Percentiles rank a stretch among this genome's conserved stretches.
phyloP scores from a whole-genome alignment of 2,329 filamentous ascomycete species.

The Ascochyta rabiei region DNA sequence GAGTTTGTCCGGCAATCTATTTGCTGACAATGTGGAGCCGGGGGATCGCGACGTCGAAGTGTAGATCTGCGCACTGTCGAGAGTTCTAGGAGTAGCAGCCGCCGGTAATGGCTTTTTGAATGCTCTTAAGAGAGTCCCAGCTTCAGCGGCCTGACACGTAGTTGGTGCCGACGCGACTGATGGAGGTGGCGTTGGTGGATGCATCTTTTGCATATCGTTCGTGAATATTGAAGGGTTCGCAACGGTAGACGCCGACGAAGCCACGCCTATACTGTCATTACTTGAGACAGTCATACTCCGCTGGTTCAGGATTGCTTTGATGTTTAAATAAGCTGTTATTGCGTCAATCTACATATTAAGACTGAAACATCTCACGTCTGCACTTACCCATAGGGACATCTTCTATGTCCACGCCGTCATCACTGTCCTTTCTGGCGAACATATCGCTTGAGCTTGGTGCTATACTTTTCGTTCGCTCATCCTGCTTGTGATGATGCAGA shows the following conservation, averaged over 20 bases:
- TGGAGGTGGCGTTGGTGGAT: neutral
- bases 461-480: neutral
- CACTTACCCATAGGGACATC: neutral
- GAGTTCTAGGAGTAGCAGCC: too few relatives aligned
- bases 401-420: neutral
- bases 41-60: constrained; percentile 9
- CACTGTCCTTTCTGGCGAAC: neutral
- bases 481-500: constrained; percentile 7
- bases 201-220: neutral
- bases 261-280: neutral
- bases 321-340: neutral
- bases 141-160: neutral
- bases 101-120: constrained; percentile 21
- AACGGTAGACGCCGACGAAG: too few relatives aligned
- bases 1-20: neutral
- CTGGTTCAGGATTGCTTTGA: neutral
- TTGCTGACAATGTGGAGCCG: neutral
- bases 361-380: neutral
- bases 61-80: too few relatives aligned
- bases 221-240: neutral
- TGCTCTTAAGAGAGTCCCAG: neutral
- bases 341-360: neutral
- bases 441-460: neutral
- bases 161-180: neutral
- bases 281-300: neutral